A percentile compares a stretch with the other conserved stretches of the same genome.
Evolutionary conservation across 139 green algal species (phyloP).

Genomic region (Pycnococcus provasolii): DNA sequence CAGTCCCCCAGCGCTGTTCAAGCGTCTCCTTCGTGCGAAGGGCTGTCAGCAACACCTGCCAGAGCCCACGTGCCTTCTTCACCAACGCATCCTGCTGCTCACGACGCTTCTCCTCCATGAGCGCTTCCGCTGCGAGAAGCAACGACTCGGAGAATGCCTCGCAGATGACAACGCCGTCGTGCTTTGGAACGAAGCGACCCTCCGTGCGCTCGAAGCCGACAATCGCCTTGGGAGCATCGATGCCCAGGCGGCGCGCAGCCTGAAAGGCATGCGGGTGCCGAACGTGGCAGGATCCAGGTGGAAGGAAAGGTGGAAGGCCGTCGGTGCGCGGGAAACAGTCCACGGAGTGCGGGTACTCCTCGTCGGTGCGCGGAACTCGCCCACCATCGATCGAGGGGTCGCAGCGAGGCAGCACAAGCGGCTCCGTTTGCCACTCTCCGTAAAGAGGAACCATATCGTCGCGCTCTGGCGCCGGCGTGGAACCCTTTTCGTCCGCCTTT

Average conservation of each 20-base stretch:
- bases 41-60: no score
- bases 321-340: neutral
- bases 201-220: slow-evolving; percentile 16
- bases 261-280: neutral
- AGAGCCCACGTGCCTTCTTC: no score
- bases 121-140: no score
- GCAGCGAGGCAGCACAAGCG: neutral
- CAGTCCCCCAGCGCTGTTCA: no score
- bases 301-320: neutral
- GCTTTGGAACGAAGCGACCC: neutral
- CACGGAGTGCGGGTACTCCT: no score
- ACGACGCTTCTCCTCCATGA: no score
- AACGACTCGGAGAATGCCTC: neutral
- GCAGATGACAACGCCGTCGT: slow-evolving; percentile 13
- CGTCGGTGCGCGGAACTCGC: slow-evolving; percentile 9
- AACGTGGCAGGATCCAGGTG: neutral
- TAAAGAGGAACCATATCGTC: slow-evolving; percentile 2
- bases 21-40: no score
- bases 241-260: neutral
- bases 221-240: slow-evolving; percentile 8
- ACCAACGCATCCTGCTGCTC: no score
- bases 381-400: neutral
- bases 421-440: slow-evolving; percentile 12
- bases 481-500: neutral
- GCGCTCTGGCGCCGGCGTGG: neutral